These are phyloP conservation scores for Teratosphaeria nubilosa DNA, from an alignment of 2,329 filamentous ascomycete genomes.

Conservation along the genomic window DNA sequence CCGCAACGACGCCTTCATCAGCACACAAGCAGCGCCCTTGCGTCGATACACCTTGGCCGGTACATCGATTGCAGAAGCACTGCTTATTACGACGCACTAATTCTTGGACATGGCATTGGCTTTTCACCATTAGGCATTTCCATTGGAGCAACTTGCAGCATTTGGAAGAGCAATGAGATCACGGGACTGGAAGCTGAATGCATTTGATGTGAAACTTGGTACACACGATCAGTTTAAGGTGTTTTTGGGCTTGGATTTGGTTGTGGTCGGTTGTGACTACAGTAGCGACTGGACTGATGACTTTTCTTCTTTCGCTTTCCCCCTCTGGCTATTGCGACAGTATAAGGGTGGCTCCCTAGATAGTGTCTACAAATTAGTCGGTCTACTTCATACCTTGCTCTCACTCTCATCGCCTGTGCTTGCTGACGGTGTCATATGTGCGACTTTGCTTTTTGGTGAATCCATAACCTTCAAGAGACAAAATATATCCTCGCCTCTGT, in stretches of 20 bases:
- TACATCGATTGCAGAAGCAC: not conserved
- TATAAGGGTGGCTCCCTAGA: not conserved
- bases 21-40: not conserved
- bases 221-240: not conserved
- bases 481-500: not conserved
- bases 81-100: not conserved
- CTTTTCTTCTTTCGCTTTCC: not conserved
- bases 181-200: not conserved
- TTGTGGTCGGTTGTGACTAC: not conserved
- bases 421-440: too few species aligned
- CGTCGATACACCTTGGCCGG: not conserved
- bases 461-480: too few species aligned
- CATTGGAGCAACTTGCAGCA: not conserved
- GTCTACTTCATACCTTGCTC: not conserved
- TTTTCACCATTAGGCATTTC: not conserved
- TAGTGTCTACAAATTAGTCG: not conserved
- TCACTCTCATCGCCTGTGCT: not conserved
- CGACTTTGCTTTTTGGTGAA: too few species aligned
- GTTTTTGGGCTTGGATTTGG: not conserved
- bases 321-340: not conserved
- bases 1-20: not conserved
- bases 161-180: not conserved
- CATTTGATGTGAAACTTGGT: not conserved
- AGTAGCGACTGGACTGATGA: not conserved
- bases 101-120: not conserved